Evolutionary conservation across 768 basidiomycete genomes (phyloP), one percentile per base, ranked within the genome.

Genomic region (Naganishia vishniacii): DNA sequence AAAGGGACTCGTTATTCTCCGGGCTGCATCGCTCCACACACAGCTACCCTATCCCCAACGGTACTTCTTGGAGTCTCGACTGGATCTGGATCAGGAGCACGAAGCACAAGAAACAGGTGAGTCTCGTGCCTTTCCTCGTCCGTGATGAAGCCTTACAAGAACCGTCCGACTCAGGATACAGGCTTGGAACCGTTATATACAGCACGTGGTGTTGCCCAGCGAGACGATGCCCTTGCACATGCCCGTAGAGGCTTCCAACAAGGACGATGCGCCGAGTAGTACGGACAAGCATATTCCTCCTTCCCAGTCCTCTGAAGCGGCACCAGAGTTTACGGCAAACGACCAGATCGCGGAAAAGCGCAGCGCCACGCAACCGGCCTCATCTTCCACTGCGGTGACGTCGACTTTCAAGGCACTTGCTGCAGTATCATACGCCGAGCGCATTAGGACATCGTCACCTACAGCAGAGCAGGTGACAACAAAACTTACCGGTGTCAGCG

Each of bases 341-440:
- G 23, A 4, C n/a, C 2, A 23, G n/a, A 34, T 7, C 20, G 15
- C n/a, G n/a, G 11, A 20, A 40, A 51, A 31, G 29, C 1, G 28
- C 49, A n/a, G 31, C 31, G 31, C 13, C n/a, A 9, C 34, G 23
- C 32, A 56, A 6, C 25, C 31, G 15, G 13, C 25, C 15, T 32
- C 53, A 56, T 26, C 53, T 3, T 12, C 53, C 32, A 34, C 53
- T 18, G 20, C 11, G 15, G 31, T 32, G 11, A 37, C 53, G n/a
- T 56, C 53, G 15, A 56, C 53, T n/a, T 56, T 56, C 37, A 56
- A 56, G 26, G 53, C 53, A 3, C 31, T 56, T 3, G 34, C 53
- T 3, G 34, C 37, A 4, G 53, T 34, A 40, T 56, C 53, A 1
- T 56, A 56, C 20, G 53, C 53, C 23, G 53, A 56, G 20, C 53